Evolutionary conservation across 768 basidiomycete species (phyloP), one percentile per base, ranked within the genome.

Genomic region (Naganishia antarctica): DNA sequence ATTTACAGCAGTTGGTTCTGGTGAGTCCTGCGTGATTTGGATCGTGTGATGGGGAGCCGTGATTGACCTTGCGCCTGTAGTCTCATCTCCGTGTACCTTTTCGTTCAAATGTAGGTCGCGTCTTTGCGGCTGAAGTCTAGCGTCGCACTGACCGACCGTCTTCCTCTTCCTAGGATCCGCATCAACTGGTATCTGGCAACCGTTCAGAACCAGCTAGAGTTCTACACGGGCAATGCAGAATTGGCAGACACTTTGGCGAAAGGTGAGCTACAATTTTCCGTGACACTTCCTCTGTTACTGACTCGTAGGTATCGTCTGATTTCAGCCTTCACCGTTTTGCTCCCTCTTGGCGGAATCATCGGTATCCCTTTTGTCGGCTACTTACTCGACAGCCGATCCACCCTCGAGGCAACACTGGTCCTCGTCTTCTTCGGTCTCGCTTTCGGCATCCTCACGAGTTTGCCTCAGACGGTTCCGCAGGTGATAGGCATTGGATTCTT

Each of bases 101-200:
- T 74, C 49, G 71, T 78, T 13, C 71, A 77, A 51, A 79, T 78
- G 78, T 70, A 60, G 60, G 72, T 58, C 15, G 13, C 8, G 43
- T 44, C n/a, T n/a, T n/a, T n/a, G n/a, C n/a, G n/a, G n/a, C n/a
- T n/a, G n/a, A n/a, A n/a, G n/a, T n/a, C n/a, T n/a, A n/a, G n/a
- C n/a, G n/a, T n/a, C n/a, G n/a, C n/a, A 21, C 25, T 34, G 40
- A 23, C 18, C 4, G 45, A n/a, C 25, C 44, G 26, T 15, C 43
- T 21, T 40, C 34, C 1, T 41, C 7, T 12, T 18, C n/a, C n/a
- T 26, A 67, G 67, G 70, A 68, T 72, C 23, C 70, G 79, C 3
- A 79, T 78, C 70, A 80, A 80, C 68, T 80, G 71, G 69, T 77
- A 74, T 63, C 73, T 79, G 32, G 72, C 74, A 44, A 76, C 78